phyloP scores from a whole-genome alignment of 805 yeast genomes.

The Vanderwaltozyma yarrowii region DNA sequence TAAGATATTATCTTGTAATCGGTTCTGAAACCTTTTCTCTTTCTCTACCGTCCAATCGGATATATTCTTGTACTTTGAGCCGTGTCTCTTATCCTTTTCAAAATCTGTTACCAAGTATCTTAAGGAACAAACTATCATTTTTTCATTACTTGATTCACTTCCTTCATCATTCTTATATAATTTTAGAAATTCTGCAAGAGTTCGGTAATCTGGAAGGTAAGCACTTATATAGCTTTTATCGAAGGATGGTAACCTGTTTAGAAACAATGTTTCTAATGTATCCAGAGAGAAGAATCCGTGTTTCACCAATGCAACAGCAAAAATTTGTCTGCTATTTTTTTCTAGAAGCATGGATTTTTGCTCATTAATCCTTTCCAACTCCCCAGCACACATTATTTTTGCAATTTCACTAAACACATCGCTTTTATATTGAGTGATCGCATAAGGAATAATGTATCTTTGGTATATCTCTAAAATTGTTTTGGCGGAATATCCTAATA shows the following conservation, averaged over 20 bases:
- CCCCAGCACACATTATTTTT: slow-evolving; percentile 20
- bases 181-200: slow-evolving; percentile 26
- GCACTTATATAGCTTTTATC: slow-evolving; percentile 19
- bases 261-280: slow-evolving; percentile 21
- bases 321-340: slow-evolving; percentile 26
- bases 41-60: slow-evolving; percentile 20
- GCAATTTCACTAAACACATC: slow-evolving; percentile 40
- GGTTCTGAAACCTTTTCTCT: slow-evolving; percentile 29
- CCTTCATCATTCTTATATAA: slow-evolving; percentile 16
- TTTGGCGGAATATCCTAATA: slow-evolving; percentile 51
- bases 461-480: slow-evolving; percentile 61
- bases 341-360: slow-evolving; percentile 16
- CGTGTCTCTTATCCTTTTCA: slow-evolving; percentile 20
- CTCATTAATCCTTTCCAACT: slow-evolving; percentile 10
- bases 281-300: slow-evolving; percentile 25
- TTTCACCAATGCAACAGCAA: slow-evolving; percentile 27
- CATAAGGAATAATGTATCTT: slow-evolving; percentile 64
- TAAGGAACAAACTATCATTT: slow-evolving; percentile 19
- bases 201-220: slow-evolving; percentile 25
- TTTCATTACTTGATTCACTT: slow-evolving; percentile 13
- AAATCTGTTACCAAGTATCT: slow-evolving; percentile 22
- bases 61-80: slow-evolving; percentile 19
- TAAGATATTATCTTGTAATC: slow-evolving; percentile 49
- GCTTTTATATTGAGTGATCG: slow-evolving; percentile 54
- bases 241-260: slow-evolving; percentile 23